Evolutionary conservation across 2,329 filamentous ascomycete genomes (phyloP), one percentile per base, ranked within the genome.

Genomic region (Claviceps pazoutovae): DNA sequence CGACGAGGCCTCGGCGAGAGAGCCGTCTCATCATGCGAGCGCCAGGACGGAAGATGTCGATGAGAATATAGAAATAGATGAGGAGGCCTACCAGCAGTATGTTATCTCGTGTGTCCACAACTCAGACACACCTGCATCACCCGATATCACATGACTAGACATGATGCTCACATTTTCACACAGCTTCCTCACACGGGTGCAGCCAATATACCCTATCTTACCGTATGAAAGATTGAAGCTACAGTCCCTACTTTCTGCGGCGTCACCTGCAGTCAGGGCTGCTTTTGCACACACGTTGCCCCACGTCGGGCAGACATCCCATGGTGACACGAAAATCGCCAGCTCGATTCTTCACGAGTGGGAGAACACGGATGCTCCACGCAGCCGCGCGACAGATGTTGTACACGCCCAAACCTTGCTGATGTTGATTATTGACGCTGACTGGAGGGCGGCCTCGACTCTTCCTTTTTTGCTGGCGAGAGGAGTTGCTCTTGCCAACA

Each of bases 351-450:
- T 80, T 4, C 67, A 68, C 30, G 72, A 76, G 43, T 80, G 74
- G 72, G 76, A 81, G 59, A 67, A 66, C 48, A 63, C 65, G 5
- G 66, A 67, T 46, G 62, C 61, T 3, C 64, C 67, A 19, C 67
- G 66, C 37, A 67, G 68, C 6, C 56, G 64, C 4, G 62, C 69
- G 4, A 66, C 68, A 23, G 71, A 77, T 51, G 70, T 80, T 21
- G 71, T 86, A 0, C 80, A 84, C 60, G 71, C 86, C 6, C 84
- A 87, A 60, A 80, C 79, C 0, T 68, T 87, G 41, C 68, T 87
- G 38, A 70, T 88, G 46, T 74, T 86, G 61, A 75, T 78, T 13
- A 75, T 87, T 30, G 81, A 84, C 55, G 77, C 80, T 2, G 82
- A 85, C 59, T 68, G 66, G 66, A 61, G 66, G 38, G 61, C 60